Percentiles rank a stretch among this genome's conserved stretches.
These are phyloP conservation scores for Neoscytalidium dimidiatum DNA, from an alignment of 2,329 filamentous ascomycete species.

Conservation along the genomic window DNA sequence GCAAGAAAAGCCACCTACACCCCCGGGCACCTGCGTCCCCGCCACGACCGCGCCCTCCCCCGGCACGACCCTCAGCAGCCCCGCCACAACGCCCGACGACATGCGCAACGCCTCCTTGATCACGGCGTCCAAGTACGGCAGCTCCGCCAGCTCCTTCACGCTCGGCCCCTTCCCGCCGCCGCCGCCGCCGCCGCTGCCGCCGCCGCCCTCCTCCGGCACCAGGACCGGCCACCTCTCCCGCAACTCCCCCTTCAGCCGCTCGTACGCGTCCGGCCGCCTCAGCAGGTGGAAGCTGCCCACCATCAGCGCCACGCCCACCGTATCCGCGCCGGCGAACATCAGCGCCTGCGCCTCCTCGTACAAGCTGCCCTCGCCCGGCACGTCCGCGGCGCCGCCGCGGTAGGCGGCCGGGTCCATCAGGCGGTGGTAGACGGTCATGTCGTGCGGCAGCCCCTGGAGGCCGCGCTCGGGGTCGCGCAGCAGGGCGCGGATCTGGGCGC, in stretches of 20 bases:
- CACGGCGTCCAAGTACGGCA: constrained; percentile 38
- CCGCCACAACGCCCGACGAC: constrained; percentile 35
- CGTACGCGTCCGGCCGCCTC: constrained; percentile 32
- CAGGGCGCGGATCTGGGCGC: constrained; percentile 34
- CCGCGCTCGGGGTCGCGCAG: constrained; percentile 30
- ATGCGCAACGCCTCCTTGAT: constrained; percentile 45
- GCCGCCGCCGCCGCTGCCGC: too few relatives aligned
- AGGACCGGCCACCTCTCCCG: constrained; percentile 39
- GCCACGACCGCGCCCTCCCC: constrained; percentile 26
- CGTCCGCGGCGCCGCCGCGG: constrained; percentile 27
- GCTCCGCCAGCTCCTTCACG: constrained; percentile 36
- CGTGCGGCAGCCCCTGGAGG: constrained; percentile 35
- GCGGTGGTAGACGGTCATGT: constrained; percentile 41
- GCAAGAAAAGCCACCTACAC: constrained; percentile 22
- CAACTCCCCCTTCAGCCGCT: constrained; percentile 43
- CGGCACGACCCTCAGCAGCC: constrained; percentile 30
- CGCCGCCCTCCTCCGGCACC: too few relatives aligned
- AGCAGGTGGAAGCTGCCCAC: constrained; percentile 46
- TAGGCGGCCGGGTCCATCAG: constrained; percentile 37
- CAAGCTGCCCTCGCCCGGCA: constrained; percentile 36
- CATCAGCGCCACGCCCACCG: constrained; percentile 45
- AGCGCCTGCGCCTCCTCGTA: constrained; percentile 50
- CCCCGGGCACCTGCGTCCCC: constrained; percentile 25
- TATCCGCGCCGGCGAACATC: constrained; percentile 51
- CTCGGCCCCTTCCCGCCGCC: constrained; percentile 42